Percentiles rank a stretch among this genome's conserved stretches.
phyloP scores from a whole-genome alignment of 2,329 filamentous ascomycete genomes.

The Penicillium verrucosum region DNA sequence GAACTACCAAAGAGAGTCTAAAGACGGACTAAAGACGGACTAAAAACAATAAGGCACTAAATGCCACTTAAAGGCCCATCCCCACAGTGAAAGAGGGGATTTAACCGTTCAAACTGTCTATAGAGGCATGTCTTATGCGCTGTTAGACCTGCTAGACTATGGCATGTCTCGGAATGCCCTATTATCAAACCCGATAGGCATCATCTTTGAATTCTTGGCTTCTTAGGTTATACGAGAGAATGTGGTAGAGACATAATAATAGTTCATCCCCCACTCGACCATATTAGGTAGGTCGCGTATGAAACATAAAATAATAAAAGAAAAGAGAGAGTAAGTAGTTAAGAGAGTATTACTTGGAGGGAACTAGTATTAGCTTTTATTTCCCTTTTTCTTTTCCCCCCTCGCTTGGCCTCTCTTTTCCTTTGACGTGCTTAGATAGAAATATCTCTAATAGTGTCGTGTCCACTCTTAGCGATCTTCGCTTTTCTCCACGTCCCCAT shows the following conservation, averaged over 20 bases:
- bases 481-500: slow-evolving; percentile 1
- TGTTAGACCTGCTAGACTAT: not conserved
- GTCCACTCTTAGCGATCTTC: slow-evolving; percentile 1
- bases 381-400: not conserved
- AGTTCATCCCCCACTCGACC: not conserved
- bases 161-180: not conserved
- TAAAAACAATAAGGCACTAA: not conserved
- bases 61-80: not conserved
- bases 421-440: not conserved
- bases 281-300: not conserved
- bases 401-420: not conserved
- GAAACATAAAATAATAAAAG: not conserved
- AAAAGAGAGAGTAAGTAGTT: not conserved
- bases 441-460: not conserved
- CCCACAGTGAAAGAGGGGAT: not conserved
- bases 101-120: not conserved
- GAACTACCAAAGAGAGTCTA: not conserved
- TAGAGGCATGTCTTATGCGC: not conserved
- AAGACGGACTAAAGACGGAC: not conserved
- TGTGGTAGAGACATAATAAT: not conserved
- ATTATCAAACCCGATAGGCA: not conserved
- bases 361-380: not conserved
- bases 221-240: slow-evolving; percentile 1
- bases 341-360: not conserved
- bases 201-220: not conserved